phyloP scores from a whole-genome alignment of 2,329 filamentous ascomycete genomes.

The Xylariaceae sp. region DNA sequence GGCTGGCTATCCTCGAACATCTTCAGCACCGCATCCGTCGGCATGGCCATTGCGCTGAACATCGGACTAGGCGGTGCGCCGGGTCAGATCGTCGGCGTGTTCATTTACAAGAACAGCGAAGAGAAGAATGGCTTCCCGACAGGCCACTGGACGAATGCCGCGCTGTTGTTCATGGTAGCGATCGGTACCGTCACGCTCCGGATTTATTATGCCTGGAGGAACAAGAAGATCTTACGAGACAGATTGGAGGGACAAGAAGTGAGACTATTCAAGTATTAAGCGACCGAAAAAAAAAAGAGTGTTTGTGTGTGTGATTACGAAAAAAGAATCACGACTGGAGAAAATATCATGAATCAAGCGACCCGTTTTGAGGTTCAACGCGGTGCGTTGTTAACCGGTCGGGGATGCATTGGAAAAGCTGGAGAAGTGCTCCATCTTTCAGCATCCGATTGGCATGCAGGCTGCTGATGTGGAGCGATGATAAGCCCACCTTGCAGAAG shows the following conservation, averaged over 20 bases:
- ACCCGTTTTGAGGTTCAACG: too few relatives aligned
- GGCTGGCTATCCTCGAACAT: slow-evolving; percentile 66
- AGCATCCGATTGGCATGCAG: too few relatives aligned
- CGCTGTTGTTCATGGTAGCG: slow-evolving; percentile 34
- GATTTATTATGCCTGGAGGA: slow-evolving; percentile 50
- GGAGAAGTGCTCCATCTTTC: too few relatives aligned
- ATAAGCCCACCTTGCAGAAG: too few relatives aligned
- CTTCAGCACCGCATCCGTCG: slow-evolving; percentile 58
- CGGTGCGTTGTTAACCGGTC: too few relatives aligned
- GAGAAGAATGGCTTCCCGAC: slow-evolving; percentile 58
- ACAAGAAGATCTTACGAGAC: slow-evolving; percentile 34
- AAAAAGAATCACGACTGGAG: too few relatives aligned
- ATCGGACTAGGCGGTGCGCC: slow-evolving; percentile 60
- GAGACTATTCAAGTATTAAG: slow-evolving; percentile 38
- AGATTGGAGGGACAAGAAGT: slow-evolving; percentile 31
- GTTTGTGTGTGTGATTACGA: too few relatives aligned
- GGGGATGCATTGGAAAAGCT: too few relatives aligned
- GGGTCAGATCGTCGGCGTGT: slow-evolving; percentile 66
- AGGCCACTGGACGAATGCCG: slow-evolving; percentile 54
- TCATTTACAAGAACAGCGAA: slow-evolving; percentile 65
- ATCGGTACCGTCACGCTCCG: slow-evolving; percentile 36
- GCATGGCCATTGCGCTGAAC: slow-evolving; percentile 66
- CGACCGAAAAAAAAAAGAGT: too few relatives aligned
- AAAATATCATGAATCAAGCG: too few relatives aligned
- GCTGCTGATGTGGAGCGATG: too few relatives aligned